Evolutionary conservation across 345 rosid species (phyloP).

Genomic region (Sonneratia caseolaris): DNA sequence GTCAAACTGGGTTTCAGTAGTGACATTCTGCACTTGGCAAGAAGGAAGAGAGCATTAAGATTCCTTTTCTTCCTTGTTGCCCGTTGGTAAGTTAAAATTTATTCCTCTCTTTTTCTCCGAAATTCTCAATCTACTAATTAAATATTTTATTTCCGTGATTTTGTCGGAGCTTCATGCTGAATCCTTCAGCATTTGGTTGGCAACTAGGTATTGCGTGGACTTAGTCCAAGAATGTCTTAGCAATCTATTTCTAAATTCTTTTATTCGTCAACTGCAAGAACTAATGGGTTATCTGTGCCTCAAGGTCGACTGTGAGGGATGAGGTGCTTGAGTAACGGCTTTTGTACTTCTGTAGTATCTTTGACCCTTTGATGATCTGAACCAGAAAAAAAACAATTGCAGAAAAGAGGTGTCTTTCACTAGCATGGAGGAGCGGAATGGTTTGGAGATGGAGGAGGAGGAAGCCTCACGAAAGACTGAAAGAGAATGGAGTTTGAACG

Average conservation of each 20-base stretch:
- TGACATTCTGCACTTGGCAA: conserved; percentile 1
- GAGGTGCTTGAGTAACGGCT: not conserved
- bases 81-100: not conserved
- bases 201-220: too few species aligned
- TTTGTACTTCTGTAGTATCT: not conserved
- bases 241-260: not conserved
- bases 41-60: not conserved
- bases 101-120: not conserved
- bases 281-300: not conserved
- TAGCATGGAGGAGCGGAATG: not conserved
- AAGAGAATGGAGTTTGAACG: not conserved
- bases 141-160: not conserved
- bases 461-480: conserved; percentile 2
- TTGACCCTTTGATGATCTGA: not conserved
- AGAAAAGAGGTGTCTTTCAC: not conserved
- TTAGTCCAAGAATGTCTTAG: not conserved
- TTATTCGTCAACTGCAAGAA: not conserved
- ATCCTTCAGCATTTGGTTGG: not conserved
- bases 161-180: not conserved
- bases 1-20: not conserved
- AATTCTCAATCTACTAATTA: not conserved
- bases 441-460: not conserved
- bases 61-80: not conserved
- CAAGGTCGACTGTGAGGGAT: not conserved
- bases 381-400: not conserved